Percentiles rank a stretch among this genome's conserved stretches.
Evolutionary conservation across 2,329 filamentous ascomycete genomes (phyloP).

Genomic region (Celoporthe dispersa): DNA sequence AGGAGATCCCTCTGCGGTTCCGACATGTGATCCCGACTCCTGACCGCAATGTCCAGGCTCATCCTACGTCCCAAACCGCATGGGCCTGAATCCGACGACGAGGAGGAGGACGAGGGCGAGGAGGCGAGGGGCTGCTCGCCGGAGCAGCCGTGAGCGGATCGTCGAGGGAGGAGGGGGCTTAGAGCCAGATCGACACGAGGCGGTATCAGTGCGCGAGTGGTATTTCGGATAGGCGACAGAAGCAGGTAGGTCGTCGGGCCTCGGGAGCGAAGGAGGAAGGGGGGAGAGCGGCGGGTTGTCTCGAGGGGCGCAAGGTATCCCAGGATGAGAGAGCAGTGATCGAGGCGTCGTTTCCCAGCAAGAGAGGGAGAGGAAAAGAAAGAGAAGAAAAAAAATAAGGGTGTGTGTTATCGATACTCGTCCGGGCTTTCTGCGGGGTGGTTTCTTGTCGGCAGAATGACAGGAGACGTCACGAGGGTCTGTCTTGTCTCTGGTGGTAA

Average conservation of each 20-base stretch:
- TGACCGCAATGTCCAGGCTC: slow-evolving; percentile 25
- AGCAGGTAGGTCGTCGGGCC: not conserved
- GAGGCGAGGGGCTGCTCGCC: not conserved
- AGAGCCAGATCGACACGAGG: slow-evolving; percentile 1
- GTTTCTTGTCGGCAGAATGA: not conserved
- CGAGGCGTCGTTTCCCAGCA: slow-evolving; percentile 8
- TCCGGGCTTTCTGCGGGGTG: not conserved
- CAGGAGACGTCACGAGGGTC: not conserved
- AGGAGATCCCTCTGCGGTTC: slow-evolving; percentile 24
- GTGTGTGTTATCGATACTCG: not conserved
- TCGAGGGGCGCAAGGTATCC: slow-evolving; percentile 1
- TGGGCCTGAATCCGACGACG: slow-evolving; percentile 16
- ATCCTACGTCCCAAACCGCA: slow-evolving; percentile 25
- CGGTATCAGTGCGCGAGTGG: not conserved
- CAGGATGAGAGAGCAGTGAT: not conserved
- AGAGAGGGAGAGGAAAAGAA: too few species aligned
- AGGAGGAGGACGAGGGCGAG: not conserved
- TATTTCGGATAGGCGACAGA: not conserved
- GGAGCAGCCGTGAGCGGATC: not conserved
- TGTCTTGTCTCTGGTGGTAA: not conserved
- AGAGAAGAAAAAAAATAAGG: not conserved
- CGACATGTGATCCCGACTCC: slow-evolving; percentile 30
- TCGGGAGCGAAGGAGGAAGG: not conserved
- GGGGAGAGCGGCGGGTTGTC: not conserved
- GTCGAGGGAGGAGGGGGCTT: not conserved